Evolutionary conservation across 371 early-diverging fungal genomes (phyloP), one percentile per base, ranked within the genome.

Genomic region (Rhizopus microsporus): DNA sequence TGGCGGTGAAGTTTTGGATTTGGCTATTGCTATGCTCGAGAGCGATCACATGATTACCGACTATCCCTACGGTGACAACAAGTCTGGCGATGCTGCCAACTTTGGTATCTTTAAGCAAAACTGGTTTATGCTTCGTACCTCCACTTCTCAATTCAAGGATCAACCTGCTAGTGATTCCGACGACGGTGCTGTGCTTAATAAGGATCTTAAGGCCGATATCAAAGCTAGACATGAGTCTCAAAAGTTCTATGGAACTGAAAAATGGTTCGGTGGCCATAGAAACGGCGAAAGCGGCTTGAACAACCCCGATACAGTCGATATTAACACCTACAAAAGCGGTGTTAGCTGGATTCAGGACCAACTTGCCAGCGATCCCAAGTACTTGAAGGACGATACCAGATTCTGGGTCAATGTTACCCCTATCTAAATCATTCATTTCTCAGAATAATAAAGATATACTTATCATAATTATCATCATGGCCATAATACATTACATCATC

Each of bases 1-100:
- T 4, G 55, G 55, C 34, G 55, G 55, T 9, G 45, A 35, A 6
- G 13, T 34, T 17, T 45, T 15, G 35, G 55, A 54, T 12, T 29
- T 54, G 33, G 55, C 55, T 44, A 54, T 54, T 54, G 45, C 55
- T 35, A 54, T 54, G 55, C 55, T 45, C 45, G 55, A 54, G 34
- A 44, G 44, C 8, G 45, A 44, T 2, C 13, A 54, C 3, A 31
- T 54, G 55, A 17, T 12, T 8, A 54, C 55, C 1, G 35, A 54
- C 7, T 54, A 54, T 23, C 13, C 34, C 2, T 54, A 54, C 7
- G 55, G 55, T 34, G 55, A 54, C 10, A 44, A 34, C 9, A 54
- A 54, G 45, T 16, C 45, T 12, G 45, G 17, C 12, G 55, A 54
- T 12, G 33, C 55, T 54, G 35, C 55, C 23, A 54, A 54, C 34